Conservation (phyloP, 495 filamentous ascomycete genomes). For the Neurospora tetraspora region DNA sequence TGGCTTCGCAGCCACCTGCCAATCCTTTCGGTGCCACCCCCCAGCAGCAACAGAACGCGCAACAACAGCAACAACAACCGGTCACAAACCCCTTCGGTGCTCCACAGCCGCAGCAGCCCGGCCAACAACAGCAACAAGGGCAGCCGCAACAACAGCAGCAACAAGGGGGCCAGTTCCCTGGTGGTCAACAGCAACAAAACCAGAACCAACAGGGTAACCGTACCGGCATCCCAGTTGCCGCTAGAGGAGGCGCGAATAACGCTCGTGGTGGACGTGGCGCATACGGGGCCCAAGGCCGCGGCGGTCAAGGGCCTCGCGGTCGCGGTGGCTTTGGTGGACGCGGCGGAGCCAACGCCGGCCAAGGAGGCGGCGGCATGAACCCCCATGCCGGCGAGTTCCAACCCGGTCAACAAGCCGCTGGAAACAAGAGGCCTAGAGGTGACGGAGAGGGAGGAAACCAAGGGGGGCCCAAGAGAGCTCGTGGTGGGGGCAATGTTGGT, state of each 20-base stretch:
- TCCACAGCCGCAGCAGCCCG: not conserved
- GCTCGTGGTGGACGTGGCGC: constrained; percentile 4
- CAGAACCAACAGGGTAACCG: constrained; percentile 3
- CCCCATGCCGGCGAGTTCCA: constrained; percentile 21
- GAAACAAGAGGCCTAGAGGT: constrained; percentile 20
- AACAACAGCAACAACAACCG: constrained; percentile 1
- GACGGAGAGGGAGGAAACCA: constrained; percentile 6
- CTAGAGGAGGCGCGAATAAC: constrained; percentile 4
- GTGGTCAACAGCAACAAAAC: not conserved
- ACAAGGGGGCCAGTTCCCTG: not conserved
- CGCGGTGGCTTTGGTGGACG: constrained; percentile 16
- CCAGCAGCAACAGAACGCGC: constrained; percentile 4
- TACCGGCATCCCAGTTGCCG: not conserved
- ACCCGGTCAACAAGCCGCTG: constrained; percentile 9
- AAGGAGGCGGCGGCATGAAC: constrained; percentile 13
- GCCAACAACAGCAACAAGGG: not conserved
- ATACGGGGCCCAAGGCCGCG: constrained; percentile 10
- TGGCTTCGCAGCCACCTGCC: not conserved
- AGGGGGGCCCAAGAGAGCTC: constrained; percentile 10
- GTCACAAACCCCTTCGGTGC: not conserved
- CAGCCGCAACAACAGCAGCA: not conserved
- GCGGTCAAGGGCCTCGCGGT: constrained; percentile 17
- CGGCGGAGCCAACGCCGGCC: constrained; percentile 3
- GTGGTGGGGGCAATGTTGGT: constrained; percentile 6
- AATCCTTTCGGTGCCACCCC: not conserved